Base-by-base conservation (phyloP, 352 stramenopile genomes). In the Phytophthora rubi region DNA sequence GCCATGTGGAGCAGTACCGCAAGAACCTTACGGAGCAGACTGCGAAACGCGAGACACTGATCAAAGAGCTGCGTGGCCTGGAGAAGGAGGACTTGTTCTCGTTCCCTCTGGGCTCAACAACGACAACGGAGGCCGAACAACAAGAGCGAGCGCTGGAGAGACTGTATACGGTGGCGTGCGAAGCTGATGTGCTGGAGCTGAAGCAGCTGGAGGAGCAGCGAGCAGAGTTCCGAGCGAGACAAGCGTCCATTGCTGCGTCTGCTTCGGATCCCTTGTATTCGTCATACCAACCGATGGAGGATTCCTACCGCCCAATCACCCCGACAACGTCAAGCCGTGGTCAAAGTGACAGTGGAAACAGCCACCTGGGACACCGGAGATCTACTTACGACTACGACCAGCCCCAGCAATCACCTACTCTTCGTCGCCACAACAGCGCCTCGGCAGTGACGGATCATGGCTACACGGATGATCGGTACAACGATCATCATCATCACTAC, bases 1-100 rank as follows among this genome's bases (percentile, higher is more conserved):
- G 86, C 16, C 88, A 96, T 52, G 88, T 96, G 10, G 78, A 93
- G 68, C 83, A 92, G 49, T 96, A 93, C 62, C 88, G 88, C 4
- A 66, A 76, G 28, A 89, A 91, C 59, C 62, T 96, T 2, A 88
- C 90, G 48, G 62, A 83, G 13, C 88, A 96, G 57, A 78, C 74
- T 23, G 70, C 71, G 2, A 92, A 89, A 55, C 85, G 86, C 7
- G 87, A 93, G 16, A 70, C 81, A 10, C 63, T 96, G 26, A 68
- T 94, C 18, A 49, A 75, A 26, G 75, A 94, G 53, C 62, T 93
- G 37, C 65, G 74, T 15, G 66, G 32, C 0, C 32, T 95, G 15
- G 69, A 77, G 28, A 60, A 53, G 2, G 75, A 72, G n/a, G 81
- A 88, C 37, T 70, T 91, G 21, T 90, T 93, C 32, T 59, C 70